Evolutionary conservation across 768 basidiomycete genomes (phyloP), one percentile per base, ranked within the genome.

Genomic region (Termitomyces sp.): DNA sequence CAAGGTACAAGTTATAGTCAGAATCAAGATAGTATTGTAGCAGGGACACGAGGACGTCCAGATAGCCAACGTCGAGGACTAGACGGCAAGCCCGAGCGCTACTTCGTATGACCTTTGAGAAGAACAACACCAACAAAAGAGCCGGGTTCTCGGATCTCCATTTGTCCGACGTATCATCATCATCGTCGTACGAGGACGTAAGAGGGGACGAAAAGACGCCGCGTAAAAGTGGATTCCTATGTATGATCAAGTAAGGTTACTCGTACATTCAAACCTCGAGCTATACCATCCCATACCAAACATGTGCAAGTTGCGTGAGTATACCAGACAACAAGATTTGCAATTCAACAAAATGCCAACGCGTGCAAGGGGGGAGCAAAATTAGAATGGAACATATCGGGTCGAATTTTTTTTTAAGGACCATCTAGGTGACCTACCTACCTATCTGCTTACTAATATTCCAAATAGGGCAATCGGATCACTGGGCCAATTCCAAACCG

Each of bases 61-160:
- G 43, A 14, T 58, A 65, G 35, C 64, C 64, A 13, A 65, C 61
- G 20, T 63, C 56, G 26, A 65, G 64, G 9, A 63, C 61, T 30
- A 54, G 50, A 7, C 47, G 52, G 20, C 64, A 65, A 9, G 57
- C 43, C 23, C 16, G 10, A 4, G 38, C 18, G 32, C 59, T 54
- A 43, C 41, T 58, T 26, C 61, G 59, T 41, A 65, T 61, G 13
- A 65, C 32, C 43, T 57, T 65, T 2, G 64, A 65, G 10, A 63
- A 44, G 28, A 65, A 65, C 26, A 65, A 55, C 32, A 65, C 54
- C 20, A 65, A 32, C 36, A 38, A 59, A 3, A 58, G 59, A 16
- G 54, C 46, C 16, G 57, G 59, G n/a, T 57, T 58, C 10, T 60
- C 59, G 13, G 47, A 8, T 52, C 35, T 36, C 32, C 52, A 55